phyloP scores from a whole-genome alignment of 768 basidiomycete species.

The Boletales sp. region DNA sequence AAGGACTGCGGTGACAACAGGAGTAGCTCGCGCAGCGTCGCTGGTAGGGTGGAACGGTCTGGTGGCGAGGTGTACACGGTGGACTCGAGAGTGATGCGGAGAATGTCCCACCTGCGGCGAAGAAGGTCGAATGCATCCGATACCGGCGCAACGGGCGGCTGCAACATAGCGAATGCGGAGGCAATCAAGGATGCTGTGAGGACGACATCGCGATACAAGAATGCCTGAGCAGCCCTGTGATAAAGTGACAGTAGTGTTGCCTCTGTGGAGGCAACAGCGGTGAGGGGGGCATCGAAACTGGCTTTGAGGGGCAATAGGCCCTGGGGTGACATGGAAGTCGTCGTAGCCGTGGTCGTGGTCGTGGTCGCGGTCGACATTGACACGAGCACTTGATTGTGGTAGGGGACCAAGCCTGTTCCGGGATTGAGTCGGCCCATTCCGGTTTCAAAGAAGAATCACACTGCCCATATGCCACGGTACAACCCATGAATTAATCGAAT shows the following conservation, averaged over 20 bases:
- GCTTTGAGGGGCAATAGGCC: slow-evolving; percentile 37
- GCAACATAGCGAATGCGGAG: slow-evolving; percentile 65
- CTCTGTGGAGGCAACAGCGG: slow-evolving; percentile 26
- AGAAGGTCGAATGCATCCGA: slow-evolving; percentile 44
- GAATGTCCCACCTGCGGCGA: slow-evolving; percentile 83
- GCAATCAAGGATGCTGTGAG: slow-evolving; percentile 62
- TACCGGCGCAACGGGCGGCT: slow-evolving; percentile 30
- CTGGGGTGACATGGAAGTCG: slow-evolving; percentile 18
- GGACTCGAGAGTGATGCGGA: slow-evolving; percentile 78
- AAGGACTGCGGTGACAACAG: slow-evolving; percentile 58
- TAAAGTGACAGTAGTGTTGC: slow-evolving; percentile 69
- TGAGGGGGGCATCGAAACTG: slow-evolving; percentile 6
- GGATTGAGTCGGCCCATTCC: not conserved
- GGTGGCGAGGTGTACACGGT: slow-evolving; percentile 62
- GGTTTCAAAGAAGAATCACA: not conserved
- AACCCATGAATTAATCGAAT: too few relatives aligned
- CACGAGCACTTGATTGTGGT: slow-evolving; percentile 21
- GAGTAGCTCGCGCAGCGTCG: slow-evolving; percentile 48
- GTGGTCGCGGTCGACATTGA: slow-evolving; percentile 51
- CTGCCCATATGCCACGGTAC: too few relatives aligned
- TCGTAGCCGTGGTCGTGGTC: slow-evolving; percentile 35
- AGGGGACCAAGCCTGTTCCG: not conserved
- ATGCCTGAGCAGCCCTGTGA: slow-evolving; percentile 72
- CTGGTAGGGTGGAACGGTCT: slow-evolving; percentile 40
- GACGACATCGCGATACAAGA: slow-evolving; percentile 69